Evolutionary conservation across 805 yeast species (phyloP).

Genomic region (Cyberlindnera veronae): DNA sequence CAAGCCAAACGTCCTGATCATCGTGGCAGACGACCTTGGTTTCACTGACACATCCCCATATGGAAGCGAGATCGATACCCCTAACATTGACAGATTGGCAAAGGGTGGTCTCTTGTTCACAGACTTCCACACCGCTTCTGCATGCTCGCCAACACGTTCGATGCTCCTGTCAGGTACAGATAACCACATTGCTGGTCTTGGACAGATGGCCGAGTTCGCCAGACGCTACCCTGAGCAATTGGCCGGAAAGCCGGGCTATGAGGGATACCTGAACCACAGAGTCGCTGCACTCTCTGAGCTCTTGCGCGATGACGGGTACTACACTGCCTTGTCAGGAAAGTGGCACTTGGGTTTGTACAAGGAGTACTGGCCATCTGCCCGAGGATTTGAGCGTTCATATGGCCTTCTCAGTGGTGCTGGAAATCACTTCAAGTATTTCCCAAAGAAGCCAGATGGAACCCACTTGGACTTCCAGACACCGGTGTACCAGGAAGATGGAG

Average conservation of each 20-base stretch:
- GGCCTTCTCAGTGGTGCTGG: slow-evolving; percentile 54
- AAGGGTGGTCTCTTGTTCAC: slow-evolving; percentile 46
- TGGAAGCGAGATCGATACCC: slow-evolving; percentile 58
- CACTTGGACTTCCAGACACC: slow-evolving; percentile 8
- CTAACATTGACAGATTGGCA: slow-evolving; percentile 45
- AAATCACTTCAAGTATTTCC: slow-evolving; percentile 45
- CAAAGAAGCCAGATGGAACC: slow-evolving; percentile 7
- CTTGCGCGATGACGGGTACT: slow-evolving; percentile 40
- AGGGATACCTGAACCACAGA: slow-evolving; percentile 47
- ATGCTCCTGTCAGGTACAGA: slow-evolving; percentile 61
- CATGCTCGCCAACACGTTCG: slow-evolving; percentile 63
- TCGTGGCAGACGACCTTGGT: slow-evolving; percentile 62
- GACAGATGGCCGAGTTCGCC: slow-evolving; percentile 52
- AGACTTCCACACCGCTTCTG: slow-evolving; percentile 60
- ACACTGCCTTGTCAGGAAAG: slow-evolving; percentile 52
- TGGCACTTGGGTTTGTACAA: slow-evolving; percentile 55
- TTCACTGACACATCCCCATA: slow-evolving; percentile 52
- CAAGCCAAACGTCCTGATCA: slow-evolving; percentile 43
- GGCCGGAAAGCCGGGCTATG: slow-evolving; percentile 49
- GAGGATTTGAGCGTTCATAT: slow-evolving; percentile 51
- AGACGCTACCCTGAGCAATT: slow-evolving; percentile 35
- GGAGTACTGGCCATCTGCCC: slow-evolving; percentile 44
- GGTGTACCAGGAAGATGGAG: slow-evolving; percentile 29
- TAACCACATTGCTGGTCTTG: slow-evolving; percentile 57
- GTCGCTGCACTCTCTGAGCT: slow-evolving; percentile 55